phyloP scores from a whole-genome alignment of 805 yeast genomes.

The Maudiozyma serrabonitensis region DNA sequence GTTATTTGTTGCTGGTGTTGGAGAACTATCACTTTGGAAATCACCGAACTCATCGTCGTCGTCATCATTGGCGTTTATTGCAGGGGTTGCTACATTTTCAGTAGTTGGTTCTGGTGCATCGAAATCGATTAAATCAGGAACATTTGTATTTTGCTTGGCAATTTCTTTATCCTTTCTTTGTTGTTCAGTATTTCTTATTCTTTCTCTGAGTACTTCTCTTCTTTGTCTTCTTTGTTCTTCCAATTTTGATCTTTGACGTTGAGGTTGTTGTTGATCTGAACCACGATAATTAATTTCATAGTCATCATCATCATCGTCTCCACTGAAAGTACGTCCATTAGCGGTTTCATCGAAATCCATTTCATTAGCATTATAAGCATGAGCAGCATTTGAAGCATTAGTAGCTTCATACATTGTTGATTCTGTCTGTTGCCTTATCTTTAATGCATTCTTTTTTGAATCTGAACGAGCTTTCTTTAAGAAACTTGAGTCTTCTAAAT shows the following conservation, averaged over 20 bases:
- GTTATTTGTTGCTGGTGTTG: conserved; percentile 2
- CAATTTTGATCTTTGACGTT: conserved; percentile 19
- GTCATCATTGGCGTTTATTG: conserved; percentile 3
- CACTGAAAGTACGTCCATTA: conserved; percentile 8
- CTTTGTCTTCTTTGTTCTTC: conserved; percentile 31
- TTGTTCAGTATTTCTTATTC: conserved; percentile 26
- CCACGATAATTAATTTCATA: conserved; percentile 1
- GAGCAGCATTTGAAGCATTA: not conserved
- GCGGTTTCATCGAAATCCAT: conserved; percentile 3
- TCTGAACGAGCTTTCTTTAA: conserved; percentile 25
- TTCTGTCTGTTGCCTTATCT: conserved; percentile 22
- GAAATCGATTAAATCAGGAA: conserved; percentile 27
- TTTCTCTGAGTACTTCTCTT: conserved; percentile 29
- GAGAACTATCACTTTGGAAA: conserved; percentile 25
- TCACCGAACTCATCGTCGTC: conserved; percentile 32
- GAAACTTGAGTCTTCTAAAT: conserved; percentile 22
- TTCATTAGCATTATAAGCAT: not conserved
- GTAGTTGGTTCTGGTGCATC: conserved; percentile 10
- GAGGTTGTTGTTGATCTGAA: not conserved
- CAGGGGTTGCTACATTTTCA: not conserved
- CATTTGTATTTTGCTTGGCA: conserved; percentile 14
- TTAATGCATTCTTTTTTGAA: conserved; percentile 22
- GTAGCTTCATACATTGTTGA: conserved; percentile 20
- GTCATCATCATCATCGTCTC: conserved; percentile 12
- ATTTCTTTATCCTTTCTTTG: conserved; percentile 21